Evolutionary conservation across 257 asterid genomes (phyloP).

Genomic region (Fraxinus anomala): DNA sequence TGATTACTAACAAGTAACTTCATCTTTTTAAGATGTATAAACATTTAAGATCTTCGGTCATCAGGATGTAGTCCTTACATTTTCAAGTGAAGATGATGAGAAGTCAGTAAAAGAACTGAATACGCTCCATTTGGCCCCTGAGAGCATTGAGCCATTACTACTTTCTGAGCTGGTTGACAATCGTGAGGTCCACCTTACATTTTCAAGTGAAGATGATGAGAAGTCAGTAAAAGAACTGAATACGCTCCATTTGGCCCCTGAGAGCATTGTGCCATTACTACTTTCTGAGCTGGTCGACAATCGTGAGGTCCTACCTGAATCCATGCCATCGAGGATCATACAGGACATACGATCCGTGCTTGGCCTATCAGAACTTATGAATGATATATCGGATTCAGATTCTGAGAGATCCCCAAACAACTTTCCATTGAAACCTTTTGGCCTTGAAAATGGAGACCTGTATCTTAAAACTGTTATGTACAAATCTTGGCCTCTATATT

Average conservation of each 20-base stretch:
- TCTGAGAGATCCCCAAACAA: constrained; percentile 47
- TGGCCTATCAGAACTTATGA: constrained; percentile 63
- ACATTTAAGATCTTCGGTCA: neutral
- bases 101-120: constrained; percentile 47
- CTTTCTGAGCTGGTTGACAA: constrained; percentile 65
- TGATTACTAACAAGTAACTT: neutral
- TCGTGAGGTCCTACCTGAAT: constrained; percentile 45
- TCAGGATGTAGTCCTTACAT: constrained; percentile 42
- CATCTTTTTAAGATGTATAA: neutral
- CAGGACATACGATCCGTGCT: constrained; percentile 46
- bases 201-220: constrained; percentile 69
- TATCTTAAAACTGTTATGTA: neutral
- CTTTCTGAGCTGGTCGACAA: constrained; percentile 63
- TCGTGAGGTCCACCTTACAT: constrained; percentile 70
- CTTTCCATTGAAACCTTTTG: constrained; percentile 38
- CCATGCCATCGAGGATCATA: constrained; percentile 37
- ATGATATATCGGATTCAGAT: constrained; percentile 56
- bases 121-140: constrained; percentile 45
- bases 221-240: constrained; percentile 47
- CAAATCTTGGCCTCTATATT: neutral
- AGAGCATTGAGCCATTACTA: constrained; percentile 51
- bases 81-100: constrained; percentile 69
- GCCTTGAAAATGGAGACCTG: constrained; percentile 50
- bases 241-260: constrained; percentile 45
- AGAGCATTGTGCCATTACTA: constrained; percentile 50